Percentiles rank a stretch among this genome's conserved stretches.
Evolutionary conservation across 2,329 filamentous ascomycete genomes (phyloP).

Genomic region (Sporothrix pallida): DNA sequence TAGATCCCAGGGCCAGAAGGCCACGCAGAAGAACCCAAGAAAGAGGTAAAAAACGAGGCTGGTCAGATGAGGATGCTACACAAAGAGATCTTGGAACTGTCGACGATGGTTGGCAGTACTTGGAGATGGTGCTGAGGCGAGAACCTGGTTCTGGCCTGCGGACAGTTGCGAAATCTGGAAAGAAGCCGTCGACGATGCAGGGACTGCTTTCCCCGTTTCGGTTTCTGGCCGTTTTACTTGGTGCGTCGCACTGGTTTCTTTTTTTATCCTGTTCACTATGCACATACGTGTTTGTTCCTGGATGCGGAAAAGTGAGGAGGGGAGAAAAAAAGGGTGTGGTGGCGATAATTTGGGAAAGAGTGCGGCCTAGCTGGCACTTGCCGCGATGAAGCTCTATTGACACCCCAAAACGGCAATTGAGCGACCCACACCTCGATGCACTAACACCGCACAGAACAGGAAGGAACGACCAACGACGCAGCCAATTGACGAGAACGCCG

Average conservation of each 20-base stretch:
- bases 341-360: not conserved
- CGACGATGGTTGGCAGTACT: too few relatives aligned
- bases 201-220: not conserved
- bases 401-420: conserved; percentile 37
- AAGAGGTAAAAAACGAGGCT: not conserved
- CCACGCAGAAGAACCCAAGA: not conserved
- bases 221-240: not conserved
- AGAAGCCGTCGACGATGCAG: too few relatives aligned
- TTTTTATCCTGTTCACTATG: conserved; percentile 12
- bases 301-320: not conserved
- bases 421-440: conserved; percentile 12
- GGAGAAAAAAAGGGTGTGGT: conserved; percentile 8
- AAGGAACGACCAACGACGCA: not conserved
- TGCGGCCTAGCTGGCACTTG: conserved; percentile 15
- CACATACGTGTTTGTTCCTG: conserved; percentile 20
- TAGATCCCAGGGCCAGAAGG: not conserved
- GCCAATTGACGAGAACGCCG: not conserved
- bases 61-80: not conserved
- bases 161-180: not conserved
- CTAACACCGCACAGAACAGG: not conserved
- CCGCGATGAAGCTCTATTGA: conserved; percentile 38
- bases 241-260: not conserved
- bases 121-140: not conserved
- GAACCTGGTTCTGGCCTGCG: not conserved
- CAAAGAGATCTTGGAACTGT: not conserved